Evolutionary conservation across 176 grass and related monocot species (phyloP), one percentile per base, ranked within the genome.

Genomic region (Oryza glumipatula): DNA sequence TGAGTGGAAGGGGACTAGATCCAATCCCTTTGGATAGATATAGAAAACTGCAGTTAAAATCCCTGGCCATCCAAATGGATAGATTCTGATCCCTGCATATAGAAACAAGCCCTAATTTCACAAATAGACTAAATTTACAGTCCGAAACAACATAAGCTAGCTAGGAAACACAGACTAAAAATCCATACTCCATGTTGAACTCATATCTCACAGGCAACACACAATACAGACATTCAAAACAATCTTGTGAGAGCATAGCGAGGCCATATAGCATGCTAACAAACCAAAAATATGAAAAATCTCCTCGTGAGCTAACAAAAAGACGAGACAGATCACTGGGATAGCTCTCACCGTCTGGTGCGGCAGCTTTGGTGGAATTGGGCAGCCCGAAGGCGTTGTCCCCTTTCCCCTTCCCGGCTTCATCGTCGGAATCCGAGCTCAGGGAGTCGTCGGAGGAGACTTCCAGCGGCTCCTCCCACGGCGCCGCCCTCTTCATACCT

Each of bases 401-500:
- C 9, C 75, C 76, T 56, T 80, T 85, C 70, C 28, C 85, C 36
- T 92, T 90, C 2, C 41, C 68, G 0, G 19, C 9, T 39, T 86
- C 45, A 5, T 82, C 82, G 3, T 89, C 91, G 15, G 96, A 95
- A 70, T 92, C 85, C 21, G 93, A 94, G 77, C 76, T 87, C 60
- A 86, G 73, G 8, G 88, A 90, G 26, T 89, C 89, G 30, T 83
- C 88, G 44, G 89, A 95, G 69, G 89, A 95, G 33, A 84, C 19
- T 1, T 56, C 73, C 12, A 68, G 23, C 2, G 83, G 86, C 19
- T 94, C 82, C 77, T 77, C 85, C 77, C 71, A 85, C 75, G 86
- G 84, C 56, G 83, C 91, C 60, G 93, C 72, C 88, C 93, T 92
- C 87, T 98, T 95, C 96, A 98, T 98, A 79, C 56, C 88, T 87